Percentiles rank a stretch among this genome's conserved stretches.
phyloP scores from a whole-genome alignment of 1,284 basidiomycete genomes.

The Ustanciosporium gigantosporum region DNA sequence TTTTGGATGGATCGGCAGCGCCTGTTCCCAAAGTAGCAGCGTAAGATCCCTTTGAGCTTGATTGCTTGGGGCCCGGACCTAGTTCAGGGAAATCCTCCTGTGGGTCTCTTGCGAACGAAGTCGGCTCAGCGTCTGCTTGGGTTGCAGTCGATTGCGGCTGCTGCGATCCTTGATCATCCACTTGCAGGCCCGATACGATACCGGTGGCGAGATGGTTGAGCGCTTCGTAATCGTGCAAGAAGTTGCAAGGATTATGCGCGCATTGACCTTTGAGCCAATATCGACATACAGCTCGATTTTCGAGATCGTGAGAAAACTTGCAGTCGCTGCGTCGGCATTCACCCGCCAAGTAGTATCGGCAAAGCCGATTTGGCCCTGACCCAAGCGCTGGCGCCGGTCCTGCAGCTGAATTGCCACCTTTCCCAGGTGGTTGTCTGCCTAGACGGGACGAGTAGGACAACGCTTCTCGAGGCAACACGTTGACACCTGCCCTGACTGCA shows the following conservation, averaged over 20 bases:
- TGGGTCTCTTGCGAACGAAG: conserved; percentile 1
- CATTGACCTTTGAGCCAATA: conserved; percentile 95
- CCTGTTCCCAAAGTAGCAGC: conserved; percentile 18
- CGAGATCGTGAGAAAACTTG: conserved; percentile 70
- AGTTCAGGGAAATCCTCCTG: conserved; percentile 83
- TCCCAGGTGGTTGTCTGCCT: conserved; percentile 7
- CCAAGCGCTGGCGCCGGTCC: conserved; percentile 4
- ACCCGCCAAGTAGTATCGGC: conserved; percentile 92
- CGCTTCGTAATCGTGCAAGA: conserved; percentile 63
- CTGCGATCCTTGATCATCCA: conserved; percentile 57
- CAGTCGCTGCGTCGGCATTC: conserved; percentile 95
- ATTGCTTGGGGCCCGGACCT: conserved; percentile 54
- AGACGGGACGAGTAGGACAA: conserved; percentile 12
- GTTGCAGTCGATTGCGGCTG: conserved; percentile 62
- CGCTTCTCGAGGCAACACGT: conserved; percentile 42
- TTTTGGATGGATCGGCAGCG: conserved; percentile 33
- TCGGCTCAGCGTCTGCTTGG: not conserved
- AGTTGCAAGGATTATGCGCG: conserved; percentile 56
- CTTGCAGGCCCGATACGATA: conserved; percentile 54
- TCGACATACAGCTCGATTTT: conserved; percentile 75
- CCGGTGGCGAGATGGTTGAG: conserved; percentile 69
- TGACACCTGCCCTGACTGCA: conserved; percentile 40
- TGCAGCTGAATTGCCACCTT: not conserved
- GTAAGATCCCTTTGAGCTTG: conserved; percentile 21
- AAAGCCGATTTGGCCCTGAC: conserved; percentile 67